Conservation (phyloP, 768 basidiomycete species). For the Boletus coccyginus region DNA sequence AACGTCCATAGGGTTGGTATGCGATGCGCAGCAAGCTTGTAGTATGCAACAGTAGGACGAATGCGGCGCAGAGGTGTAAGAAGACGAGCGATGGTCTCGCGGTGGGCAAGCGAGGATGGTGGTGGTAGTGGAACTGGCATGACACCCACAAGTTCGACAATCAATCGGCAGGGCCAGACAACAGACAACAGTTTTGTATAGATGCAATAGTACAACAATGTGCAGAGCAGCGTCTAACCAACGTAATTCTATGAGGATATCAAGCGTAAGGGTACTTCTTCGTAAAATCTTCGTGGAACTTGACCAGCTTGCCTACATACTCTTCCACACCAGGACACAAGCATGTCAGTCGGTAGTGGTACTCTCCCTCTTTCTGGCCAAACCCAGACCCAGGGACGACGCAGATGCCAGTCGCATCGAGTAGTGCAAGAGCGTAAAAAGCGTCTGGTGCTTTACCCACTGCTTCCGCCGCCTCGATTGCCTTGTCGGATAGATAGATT, state of each 20-base stretch:
- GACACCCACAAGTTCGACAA: not conserved
- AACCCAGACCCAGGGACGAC: constrained; percentile 94
- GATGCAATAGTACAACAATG: constrained; percentile 1
- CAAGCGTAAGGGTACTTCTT: constrained; percentile 38
- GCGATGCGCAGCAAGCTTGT: constrained; percentile 65
- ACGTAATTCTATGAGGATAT: constrained; percentile 5
- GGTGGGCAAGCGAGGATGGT: constrained; percentile 43
- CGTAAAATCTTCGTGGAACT: constrained; percentile 64
- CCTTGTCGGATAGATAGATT: constrained; percentile 71
- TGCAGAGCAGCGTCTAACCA: not conserved
- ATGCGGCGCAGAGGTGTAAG: constrained; percentile 58
- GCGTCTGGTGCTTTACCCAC: constrained; percentile 82
- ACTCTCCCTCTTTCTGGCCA: constrained; percentile 87
- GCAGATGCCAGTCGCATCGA: constrained; percentile 91
- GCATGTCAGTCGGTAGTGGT: constrained; percentile 91
- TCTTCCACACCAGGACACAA: constrained; percentile 93
- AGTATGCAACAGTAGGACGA: constrained; percentile 64
- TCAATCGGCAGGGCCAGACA: not conserved
- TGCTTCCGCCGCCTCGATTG: constrained; percentile 66
- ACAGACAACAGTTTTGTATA: constrained; percentile 3
- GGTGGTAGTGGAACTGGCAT: constrained; percentile 19
- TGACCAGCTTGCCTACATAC: constrained; percentile 82
- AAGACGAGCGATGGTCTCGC: constrained; percentile 48
- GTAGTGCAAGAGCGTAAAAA: constrained; percentile 79
- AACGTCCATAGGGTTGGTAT: constrained; percentile 75